A percentile compares a stretch with the other conserved stretches of the same genome.
phyloP scores from a whole-genome alignment of 352 stramenopile species.

The Pythium graminicola region DNA sequence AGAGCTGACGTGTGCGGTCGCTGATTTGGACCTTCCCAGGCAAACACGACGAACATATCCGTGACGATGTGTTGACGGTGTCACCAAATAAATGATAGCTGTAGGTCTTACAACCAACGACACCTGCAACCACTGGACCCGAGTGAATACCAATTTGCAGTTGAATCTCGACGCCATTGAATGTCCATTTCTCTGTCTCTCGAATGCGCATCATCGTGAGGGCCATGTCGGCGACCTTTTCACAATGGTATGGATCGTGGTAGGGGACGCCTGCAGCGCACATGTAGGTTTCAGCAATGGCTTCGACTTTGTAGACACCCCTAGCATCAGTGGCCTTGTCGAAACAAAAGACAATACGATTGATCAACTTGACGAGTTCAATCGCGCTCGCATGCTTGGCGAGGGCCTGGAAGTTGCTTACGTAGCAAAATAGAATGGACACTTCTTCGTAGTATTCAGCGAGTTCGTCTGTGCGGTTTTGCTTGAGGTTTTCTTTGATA shows the following conservation, averaged over 20 bases:
- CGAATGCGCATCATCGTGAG: constrained; percentile 65
- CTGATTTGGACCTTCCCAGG: constrained; percentile 68
- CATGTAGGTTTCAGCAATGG: constrained; percentile 85
- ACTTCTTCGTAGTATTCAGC: constrained; percentile 74
- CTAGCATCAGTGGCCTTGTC: constrained; percentile 65
- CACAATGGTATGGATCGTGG: constrained; percentile 58
- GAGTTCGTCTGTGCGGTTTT: constrained; percentile 54
- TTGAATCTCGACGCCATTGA: constrained; percentile 66
- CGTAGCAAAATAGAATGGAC: constrained; percentile 78
- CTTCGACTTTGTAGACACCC: constrained; percentile 84
- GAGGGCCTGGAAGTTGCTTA: constrained; percentile 73
- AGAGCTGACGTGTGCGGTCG: constrained; percentile 40
- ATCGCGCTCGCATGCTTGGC: constrained; percentile 59
- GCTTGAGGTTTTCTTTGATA: constrained; percentile 72
- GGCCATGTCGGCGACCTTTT: constrained; percentile 74
- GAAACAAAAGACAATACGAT: constrained; percentile 84
- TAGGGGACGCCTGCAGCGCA: constrained; percentile 53
- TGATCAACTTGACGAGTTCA: constrained; percentile 79
- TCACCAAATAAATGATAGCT: constrained; percentile 85
- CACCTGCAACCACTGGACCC: constrained; percentile 67
- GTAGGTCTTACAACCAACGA: constrained; percentile 75
- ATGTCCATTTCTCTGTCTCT: constrained; percentile 63
- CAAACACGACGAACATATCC: constrained; percentile 66
- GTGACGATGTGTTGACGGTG: constrained; percentile 75
- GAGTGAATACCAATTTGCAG: constrained; percentile 83